phyloP scores from a whole-genome alignment of 257 asterid species.

The Orobanche coerulescens region DNA sequence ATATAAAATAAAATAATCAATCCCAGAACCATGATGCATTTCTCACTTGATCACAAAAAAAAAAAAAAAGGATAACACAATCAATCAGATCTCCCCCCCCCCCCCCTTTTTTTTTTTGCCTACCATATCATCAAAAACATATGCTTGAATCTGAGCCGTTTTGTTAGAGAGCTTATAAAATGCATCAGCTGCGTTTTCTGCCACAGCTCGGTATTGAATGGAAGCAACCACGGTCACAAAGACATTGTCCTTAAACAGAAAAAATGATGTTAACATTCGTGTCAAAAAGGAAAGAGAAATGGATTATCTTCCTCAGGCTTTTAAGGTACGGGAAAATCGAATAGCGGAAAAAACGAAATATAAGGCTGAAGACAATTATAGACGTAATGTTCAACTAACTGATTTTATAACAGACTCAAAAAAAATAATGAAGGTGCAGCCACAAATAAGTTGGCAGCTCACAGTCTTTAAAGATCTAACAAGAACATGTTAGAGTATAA shows the following conservation, averaged over 20 bases:
- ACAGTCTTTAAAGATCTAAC: neutral
- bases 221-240: constrained; percentile 36
- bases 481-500: neutral
- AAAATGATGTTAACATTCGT: neutral
- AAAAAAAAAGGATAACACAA: neutral
- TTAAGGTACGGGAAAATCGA: neutral
- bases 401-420: neutral
- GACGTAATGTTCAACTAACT: neutral
- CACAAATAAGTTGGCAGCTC: neutral
- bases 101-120: too few relatives aligned
- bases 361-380: neutral
- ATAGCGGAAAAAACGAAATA: neutral
- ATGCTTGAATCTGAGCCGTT: constrained; percentile 34
- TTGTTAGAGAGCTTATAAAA: constrained; percentile 36
- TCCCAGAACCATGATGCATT: neutral
- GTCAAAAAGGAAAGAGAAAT: neutral
- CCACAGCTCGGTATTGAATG: constrained; percentile 29
- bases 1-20: neutral
- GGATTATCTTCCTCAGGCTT: neutral
- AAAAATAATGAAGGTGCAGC: neutral
- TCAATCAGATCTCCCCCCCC: neutral
- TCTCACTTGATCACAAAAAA: neutral
- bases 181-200: constrained; percentile 32
- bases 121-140: constrained; percentile 30
- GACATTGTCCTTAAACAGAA: constrained; percentile 30